These are phyloP conservation scores for Jamesozyma gamospora DNA, from an alignment of 805 yeast genomes.

Conservation along the genomic window DNA sequence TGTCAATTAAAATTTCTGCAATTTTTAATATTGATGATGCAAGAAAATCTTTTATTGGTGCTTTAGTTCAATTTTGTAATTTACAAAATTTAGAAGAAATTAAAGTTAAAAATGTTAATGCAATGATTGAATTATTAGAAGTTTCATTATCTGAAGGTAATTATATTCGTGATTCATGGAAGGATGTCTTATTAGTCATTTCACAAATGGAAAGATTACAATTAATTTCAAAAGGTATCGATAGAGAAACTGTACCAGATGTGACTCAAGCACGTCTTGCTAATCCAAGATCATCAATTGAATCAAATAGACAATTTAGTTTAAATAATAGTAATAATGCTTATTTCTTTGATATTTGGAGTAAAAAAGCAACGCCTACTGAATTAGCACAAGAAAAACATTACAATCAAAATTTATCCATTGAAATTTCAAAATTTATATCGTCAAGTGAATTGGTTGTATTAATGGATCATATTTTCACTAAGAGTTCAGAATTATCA, in stretches of 20 bases:
- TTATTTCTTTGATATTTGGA: constrained; percentile 48
- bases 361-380: constrained; percentile 44
- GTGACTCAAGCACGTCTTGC: constrained; percentile 66
- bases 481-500: constrained; percentile 65
- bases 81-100: constrained; percentile 71
- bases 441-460: constrained; percentile 63
- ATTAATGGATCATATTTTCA: constrained; percentile 77
- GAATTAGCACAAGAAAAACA: constrained; percentile 64
- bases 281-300: constrained; percentile 41
- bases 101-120: constrained; percentile 69
- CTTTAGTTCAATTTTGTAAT: constrained; percentile 78
- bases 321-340: constrained; percentile 29
- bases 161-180: constrained; percentile 68
- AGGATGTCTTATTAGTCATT: constrained; percentile 64
- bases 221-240: constrained; percentile 77
- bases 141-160: constrained; percentile 77
- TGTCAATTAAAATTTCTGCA: constrained; percentile 75
- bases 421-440: constrained; percentile 47
- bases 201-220: constrained; percentile 90
- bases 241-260: constrained; percentile 78
- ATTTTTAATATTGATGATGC: constrained; percentile 78
- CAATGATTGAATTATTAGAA: constrained; percentile 63
- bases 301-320: constrained; percentile 36
- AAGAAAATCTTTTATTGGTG: constrained; percentile 79
- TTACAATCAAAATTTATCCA: constrained; percentile 57